Conservation (phyloP, 2,329 filamentous ascomycete species). For the Lachnellula hyalina region DNA sequence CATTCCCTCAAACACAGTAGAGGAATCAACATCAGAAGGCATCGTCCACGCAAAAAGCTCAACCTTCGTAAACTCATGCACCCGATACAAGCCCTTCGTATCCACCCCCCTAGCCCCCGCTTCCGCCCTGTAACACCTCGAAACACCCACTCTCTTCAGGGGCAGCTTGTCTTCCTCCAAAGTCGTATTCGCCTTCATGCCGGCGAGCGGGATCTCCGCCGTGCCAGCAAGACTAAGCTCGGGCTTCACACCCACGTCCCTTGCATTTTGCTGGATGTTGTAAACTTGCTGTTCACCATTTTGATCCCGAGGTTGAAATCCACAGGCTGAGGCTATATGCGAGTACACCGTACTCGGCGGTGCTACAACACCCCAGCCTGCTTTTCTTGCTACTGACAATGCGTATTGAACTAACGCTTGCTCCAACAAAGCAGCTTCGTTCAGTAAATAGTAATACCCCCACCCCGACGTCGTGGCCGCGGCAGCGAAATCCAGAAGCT, state of each 20-base stretch:
- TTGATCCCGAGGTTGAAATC: conserved; percentile 88
- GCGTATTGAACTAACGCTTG: conserved; percentile 89
- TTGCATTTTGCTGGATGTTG: conserved; percentile 60
- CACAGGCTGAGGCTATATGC: conserved; percentile 85
- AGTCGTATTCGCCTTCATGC: conserved; percentile 73
- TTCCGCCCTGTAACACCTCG: conserved; percentile 92
- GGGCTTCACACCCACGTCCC: conserved; percentile 59
- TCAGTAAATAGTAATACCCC: conserved; percentile 97
- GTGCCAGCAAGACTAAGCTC: conserved; percentile 77
- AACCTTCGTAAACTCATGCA: conserved; percentile 98
- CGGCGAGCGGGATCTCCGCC: conserved; percentile 90
- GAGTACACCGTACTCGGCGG: conserved; percentile 89
- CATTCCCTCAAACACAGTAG: conserved; percentile 75
- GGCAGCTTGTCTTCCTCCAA: conserved; percentile 65
- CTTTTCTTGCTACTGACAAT: conserved; percentile 62
- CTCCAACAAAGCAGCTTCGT: conserved; percentile 88
- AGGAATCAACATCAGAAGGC: conserved; percentile 45
- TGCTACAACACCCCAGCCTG: conserved; percentile 74
- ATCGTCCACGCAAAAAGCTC: conserved; percentile 93
- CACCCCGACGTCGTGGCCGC: conserved; percentile 82
- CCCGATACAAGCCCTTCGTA: conserved; percentile 91
- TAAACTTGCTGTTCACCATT: conserved; percentile 93
- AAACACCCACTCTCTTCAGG: conserved; percentile 73
- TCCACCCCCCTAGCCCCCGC: conserved; percentile 84
- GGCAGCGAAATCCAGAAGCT: conserved; percentile 81